Conservation (phyloP, 805 yeast genomes). For the Metschnikowia dekortorum region DNA sequence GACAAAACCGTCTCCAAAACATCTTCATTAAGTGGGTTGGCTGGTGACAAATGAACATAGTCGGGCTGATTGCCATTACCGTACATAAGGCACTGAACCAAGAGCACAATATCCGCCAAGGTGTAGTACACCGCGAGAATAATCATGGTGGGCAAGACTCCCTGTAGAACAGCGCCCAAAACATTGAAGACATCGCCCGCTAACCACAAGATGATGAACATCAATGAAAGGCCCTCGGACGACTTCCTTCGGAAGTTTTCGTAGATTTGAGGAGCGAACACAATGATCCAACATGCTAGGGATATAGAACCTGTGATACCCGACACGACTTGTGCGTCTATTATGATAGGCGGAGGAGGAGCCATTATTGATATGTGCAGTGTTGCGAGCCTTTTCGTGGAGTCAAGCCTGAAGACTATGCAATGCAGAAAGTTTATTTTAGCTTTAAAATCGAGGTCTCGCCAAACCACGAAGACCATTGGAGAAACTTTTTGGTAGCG, state of each 20-base stretch:
- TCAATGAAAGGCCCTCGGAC: slow-evolving; percentile 83
- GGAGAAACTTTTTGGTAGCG: slow-evolving; percentile 2
- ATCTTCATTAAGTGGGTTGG: slow-evolving; percentile 74
- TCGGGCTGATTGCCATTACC: slow-evolving; percentile 62
- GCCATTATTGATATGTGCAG: slow-evolving; percentile 28
- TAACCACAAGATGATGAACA: slow-evolving; percentile 87
- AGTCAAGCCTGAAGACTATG: background rate
- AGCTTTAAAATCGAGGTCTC: background rate
- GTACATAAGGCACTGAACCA: slow-evolving; percentile 80
- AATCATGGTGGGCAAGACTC: slow-evolving; percentile 91
- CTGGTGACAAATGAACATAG: slow-evolving; percentile 80
- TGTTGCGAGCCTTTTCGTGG: background rate
- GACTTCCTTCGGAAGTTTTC: slow-evolving; percentile 83
- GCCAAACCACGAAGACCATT: background rate
- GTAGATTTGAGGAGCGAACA: slow-evolving; percentile 93
- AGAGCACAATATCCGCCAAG: slow-evolving; percentile 77
- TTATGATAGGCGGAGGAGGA: slow-evolving; percentile 61
- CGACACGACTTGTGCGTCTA: slow-evolving; percentile 67
- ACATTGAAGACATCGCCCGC: slow-evolving; percentile 93
- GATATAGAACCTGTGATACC: slow-evolving; percentile 86
- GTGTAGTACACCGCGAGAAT: slow-evolving; percentile 91
- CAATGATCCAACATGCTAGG: slow-evolving; percentile 96
- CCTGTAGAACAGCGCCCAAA: slow-evolving; percentile 84
- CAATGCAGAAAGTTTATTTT: background rate
- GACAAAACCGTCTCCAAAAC: slow-evolving; percentile 59